Base-by-base conservation (phyloP, 73 alveolate genomes). In the Uronychia setigera region DNA sequence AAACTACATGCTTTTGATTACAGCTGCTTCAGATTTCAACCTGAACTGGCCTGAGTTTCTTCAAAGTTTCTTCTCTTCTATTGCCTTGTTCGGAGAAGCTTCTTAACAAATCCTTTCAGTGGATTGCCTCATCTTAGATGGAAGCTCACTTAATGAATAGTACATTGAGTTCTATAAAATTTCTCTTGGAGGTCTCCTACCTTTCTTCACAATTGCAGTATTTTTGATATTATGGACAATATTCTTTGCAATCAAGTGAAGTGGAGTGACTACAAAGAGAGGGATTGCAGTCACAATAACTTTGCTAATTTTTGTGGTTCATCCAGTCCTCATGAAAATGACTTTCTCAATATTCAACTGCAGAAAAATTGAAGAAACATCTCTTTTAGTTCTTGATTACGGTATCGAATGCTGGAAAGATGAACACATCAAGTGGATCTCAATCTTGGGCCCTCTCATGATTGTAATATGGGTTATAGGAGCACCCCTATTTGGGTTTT, bases 401-500 rank as follows among this genome's bases (percentile, higher is more conserved):
- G 80, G 60, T 28, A 77, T 83, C 33, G 76, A 74, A 58, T 89
- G 95, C 60, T 89, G 87, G 89, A 34, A 81, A 27, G 28, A 31
- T 0, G 29, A 58, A 26, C 95, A 89, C 57, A 29, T 58, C 11
- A 34, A 19, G n/a, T 83, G 87, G 90, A 74, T 80, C 34, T 31
- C 79, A 0, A 0, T 35, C 5, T 76, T 84, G 28, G 95, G 92
- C 13, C 25, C 74, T 19, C 92, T 90, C 0, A 89, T 84, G 83
- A n/a, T 89, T 9, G 31, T 89, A 1, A 81, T 89, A 31, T 89
- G 95, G 95, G 95, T 84, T 19, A 29, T 84, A 79, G 95, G 92
- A 28, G 33, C 80, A 60, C 95, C 95, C 19, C 82, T 89, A 1
- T 29, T 89, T 0, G 86, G 85, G 28, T 74, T 89, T 1, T 0